Percentiles rank a stretch among this genome's conserved stretches.
phyloP scores from a whole-genome alignment of 306 rosid genomes.

The Ceratonia siliqua region DNA sequence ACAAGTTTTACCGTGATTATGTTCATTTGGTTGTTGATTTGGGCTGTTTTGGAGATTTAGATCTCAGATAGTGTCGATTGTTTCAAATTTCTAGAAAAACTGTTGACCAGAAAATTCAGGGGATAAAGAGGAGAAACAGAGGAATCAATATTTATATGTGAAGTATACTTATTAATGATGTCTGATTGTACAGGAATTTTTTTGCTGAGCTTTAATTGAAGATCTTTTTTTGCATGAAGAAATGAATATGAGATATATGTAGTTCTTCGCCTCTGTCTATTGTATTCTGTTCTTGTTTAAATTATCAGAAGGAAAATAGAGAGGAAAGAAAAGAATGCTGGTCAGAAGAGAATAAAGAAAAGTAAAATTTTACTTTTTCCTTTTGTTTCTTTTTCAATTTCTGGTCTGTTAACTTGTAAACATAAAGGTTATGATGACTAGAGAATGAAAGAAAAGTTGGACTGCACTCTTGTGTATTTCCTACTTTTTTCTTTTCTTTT shows the following conservation, averaged over 20 bases:
- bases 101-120: background rate
- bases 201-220: background rate
- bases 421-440: background rate
- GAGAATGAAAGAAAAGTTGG: background rate
- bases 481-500: background rate
- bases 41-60: conserved; percentile 9
- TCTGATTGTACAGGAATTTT: background rate
- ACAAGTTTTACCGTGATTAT: background rate
- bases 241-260: background rate
- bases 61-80: background rate
- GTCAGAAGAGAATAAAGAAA: background rate
- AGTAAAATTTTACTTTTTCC: background rate
- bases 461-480: background rate
- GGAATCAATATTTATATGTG: background rate
- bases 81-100: too few relatives aligned
- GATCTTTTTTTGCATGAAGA: background rate
- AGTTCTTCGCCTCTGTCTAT: background rate
- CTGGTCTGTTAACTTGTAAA: background rate
- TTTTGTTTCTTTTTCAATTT: background rate
- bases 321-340: background rate
- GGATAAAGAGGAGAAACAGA: background rate
- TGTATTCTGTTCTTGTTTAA: background rate
- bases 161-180: background rate
- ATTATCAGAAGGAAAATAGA: background rate
- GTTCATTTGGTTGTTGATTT: background rate